These are phyloP conservation scores for Paraphaeosphaeria minitans DNA, from an alignment of 2,329 filamentous ascomycete genomes.

Conservation along the genomic window DNA sequence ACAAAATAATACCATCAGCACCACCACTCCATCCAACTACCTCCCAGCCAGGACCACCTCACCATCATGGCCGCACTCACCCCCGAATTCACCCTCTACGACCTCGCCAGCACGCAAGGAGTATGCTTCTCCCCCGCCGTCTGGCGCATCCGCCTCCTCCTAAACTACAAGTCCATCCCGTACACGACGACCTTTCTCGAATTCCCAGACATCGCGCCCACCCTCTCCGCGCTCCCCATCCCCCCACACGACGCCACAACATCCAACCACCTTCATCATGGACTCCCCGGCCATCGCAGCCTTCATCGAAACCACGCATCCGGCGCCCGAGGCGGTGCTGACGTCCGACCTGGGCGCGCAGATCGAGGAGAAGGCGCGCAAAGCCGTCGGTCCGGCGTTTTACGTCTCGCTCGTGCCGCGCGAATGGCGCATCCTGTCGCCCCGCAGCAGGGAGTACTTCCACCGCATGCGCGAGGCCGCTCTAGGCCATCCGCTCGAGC, in stretches of 20 bases:
- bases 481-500: conserved; percentile 46
- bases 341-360: conserved; percentile 44
- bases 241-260: conserved; percentile 19
- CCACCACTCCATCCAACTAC: no score
- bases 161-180: conserved; percentile 52
- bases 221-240: conserved; percentile 45
- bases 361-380: conserved; percentile 41
- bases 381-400: conserved; percentile 34
- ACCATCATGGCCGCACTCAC: not conserved
- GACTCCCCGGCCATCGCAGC: conserved; percentile 48
- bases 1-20: not conserved
- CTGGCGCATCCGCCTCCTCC: conserved; percentile 53
- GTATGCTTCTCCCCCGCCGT: conserved; percentile 51
- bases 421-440: conserved; percentile 46
- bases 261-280: conserved; percentile 46
- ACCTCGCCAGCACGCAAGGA: conserved; percentile 49
- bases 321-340: conserved; percentile 41
- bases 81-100: conserved; percentile 49
- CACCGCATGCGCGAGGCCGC: conserved; percentile 45
- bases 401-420: conserved; percentile 45
- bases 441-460: conserved; percentile 47
- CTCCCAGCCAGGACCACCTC: no score
- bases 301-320: conserved; percentile 51
- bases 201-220: conserved; percentile 52
- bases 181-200: conserved; percentile 52